phyloP scores from a whole-genome alignment of 2,329 filamentous ascomycete species.

The Fusarium sp. region DNA sequence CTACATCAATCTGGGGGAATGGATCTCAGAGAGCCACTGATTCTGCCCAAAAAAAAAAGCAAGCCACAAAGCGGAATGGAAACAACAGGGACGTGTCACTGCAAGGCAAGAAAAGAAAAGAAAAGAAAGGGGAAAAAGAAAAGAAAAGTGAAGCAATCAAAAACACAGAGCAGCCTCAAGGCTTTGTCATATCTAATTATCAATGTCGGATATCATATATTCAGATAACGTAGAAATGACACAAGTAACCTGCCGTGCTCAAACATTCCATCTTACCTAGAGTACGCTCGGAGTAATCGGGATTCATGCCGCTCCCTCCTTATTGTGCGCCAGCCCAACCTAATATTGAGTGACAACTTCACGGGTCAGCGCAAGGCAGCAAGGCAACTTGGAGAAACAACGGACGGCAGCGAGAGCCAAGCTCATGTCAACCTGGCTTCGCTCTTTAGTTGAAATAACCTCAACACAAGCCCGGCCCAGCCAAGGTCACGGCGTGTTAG shows the following conservation, averaged over 20 bases:
- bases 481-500: constrained; percentile 24
- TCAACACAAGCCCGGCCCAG: constrained; percentile 5
- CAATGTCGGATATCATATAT: not conserved
- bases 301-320: constrained; percentile 10
- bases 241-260: not conserved
- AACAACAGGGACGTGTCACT: constrained; percentile 8
- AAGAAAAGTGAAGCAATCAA: constrained; percentile 1
- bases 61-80: constrained; percentile 30
- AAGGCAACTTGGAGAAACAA: constrained; percentile 4
- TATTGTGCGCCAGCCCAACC: constrained; percentile 3
- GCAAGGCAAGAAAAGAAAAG: constrained; percentile 12
- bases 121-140: not conserved
- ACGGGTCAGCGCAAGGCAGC: constrained; percentile 30
- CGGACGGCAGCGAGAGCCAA: constrained; percentile 21
- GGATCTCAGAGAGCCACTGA: constrained; percentile 31
- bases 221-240: not conserved
- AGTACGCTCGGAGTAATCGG: constrained; percentile 12
- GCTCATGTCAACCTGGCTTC: constrained; percentile 28
- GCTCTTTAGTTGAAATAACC: constrained; percentile 17
- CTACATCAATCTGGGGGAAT: constrained; percentile 37
- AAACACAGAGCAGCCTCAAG: not conserved
- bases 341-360: not conserved
- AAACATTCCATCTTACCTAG: not conserved
- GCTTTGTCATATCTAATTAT: not conserved
- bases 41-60: constrained; percentile 16